A percentile compares a stretch with the other conserved stretches of the same genome.
These are phyloP conservation scores for Nidula niveotomentosa DNA, from an alignment of 1,284 basidiomycete species.

Conservation along the genomic window DNA sequence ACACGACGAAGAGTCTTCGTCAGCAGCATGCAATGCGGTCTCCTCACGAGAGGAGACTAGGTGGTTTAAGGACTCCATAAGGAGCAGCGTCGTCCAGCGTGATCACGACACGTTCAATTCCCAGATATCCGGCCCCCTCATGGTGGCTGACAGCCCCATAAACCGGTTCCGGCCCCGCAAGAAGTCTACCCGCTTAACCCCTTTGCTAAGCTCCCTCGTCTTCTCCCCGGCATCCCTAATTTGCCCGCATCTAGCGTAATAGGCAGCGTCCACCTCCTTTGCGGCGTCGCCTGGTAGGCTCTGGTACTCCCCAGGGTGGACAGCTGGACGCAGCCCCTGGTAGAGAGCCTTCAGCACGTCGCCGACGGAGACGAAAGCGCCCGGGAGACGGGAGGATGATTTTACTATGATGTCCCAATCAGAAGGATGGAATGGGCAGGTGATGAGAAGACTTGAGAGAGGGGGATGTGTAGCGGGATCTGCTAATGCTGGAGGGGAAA, in stretches of 20 bases:
- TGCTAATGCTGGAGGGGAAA: slow-evolving; percentile 8
- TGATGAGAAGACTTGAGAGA: slow-evolving; percentile 17
- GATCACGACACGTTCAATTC: slow-evolving; percentile 20
- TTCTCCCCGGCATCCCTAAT: slow-evolving; percentile 12
- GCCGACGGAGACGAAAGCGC: slow-evolving; percentile 19
- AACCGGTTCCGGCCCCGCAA: slow-evolving; percentile 23
- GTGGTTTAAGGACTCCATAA: neutral
- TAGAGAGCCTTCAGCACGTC: slow-evolving; percentile 22
- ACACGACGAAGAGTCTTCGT: neutral
- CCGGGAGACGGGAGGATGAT: slow-evolving; percentile 7
- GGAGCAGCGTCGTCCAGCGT: neutral
- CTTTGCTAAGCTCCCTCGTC: slow-evolving; percentile 23
- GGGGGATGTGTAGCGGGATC: slow-evolving; percentile 21
- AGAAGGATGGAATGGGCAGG: slow-evolving; percentile 11
- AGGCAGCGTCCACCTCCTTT: slow-evolving; percentile 20
- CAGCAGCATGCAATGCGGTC: neutral
- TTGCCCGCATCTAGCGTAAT: slow-evolving; percentile 19
- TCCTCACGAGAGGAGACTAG: neutral
- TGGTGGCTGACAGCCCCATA: slow-evolving; percentile 20
- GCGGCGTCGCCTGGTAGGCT: slow-evolving; percentile 16
- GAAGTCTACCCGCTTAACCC: slow-evolving; percentile 29
- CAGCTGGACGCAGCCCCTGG: slow-evolving; percentile 13
- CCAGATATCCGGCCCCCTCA: slow-evolving; percentile 20
- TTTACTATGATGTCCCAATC: slow-evolving; percentile 17
- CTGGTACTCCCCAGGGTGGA: slow-evolving; percentile 16